These are phyloP conservation scores for Balamuthia mandrillaris DNA, from an alignment of 208 protist genomes.

Conservation along the genomic window DNA sequence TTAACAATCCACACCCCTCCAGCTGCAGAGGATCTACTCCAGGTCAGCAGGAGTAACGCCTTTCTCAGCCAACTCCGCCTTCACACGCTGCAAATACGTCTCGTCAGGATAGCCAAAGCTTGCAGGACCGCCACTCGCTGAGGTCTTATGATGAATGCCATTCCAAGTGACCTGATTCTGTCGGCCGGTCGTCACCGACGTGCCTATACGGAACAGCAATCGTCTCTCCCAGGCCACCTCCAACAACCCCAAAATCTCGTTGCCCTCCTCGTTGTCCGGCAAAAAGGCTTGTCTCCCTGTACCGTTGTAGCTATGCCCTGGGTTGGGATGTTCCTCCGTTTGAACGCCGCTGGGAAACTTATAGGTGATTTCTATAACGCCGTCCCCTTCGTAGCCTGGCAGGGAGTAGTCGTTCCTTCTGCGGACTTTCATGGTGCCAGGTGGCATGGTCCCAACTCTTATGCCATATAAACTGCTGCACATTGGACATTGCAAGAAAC, in stretches of 20 bases:
- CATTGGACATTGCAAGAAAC: constrained; percentile 30
- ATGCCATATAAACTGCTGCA: constrained; percentile 16
- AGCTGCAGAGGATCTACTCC: too few relatives aligned
- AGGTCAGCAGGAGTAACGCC: too few relatives aligned
- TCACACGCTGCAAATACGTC: constrained; percentile 42
- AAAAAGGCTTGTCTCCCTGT: constrained; percentile 2
- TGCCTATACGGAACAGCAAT: constrained; percentile 2
- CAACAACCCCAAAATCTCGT: not conserved
- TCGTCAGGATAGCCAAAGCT: constrained; percentile 38
- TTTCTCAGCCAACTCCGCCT: constrained; percentile 15
- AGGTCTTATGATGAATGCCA: constrained; percentile 38
- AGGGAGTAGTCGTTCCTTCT: not conserved
- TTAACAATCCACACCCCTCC: too few relatives aligned
- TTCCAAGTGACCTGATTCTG: constrained; percentile 38
- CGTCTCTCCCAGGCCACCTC: constrained; percentile 17
- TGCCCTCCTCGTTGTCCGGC: constrained; percentile 14
- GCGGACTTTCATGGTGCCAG: constrained; percentile 9
- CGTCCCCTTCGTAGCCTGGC: not conserved
- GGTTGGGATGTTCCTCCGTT: constrained; percentile 5
- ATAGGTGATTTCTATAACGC: constrained; percentile 19
- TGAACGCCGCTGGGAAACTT: not conserved
- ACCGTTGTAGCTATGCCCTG: not conserved
- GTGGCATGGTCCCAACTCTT: constrained; percentile 5
- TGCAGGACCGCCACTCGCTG: not conserved
- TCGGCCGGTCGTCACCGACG: constrained; percentile 2